phyloP scores from a whole-genome alignment of 2,329 filamentous ascomycete genomes.

The Beauveria australis region DNA sequence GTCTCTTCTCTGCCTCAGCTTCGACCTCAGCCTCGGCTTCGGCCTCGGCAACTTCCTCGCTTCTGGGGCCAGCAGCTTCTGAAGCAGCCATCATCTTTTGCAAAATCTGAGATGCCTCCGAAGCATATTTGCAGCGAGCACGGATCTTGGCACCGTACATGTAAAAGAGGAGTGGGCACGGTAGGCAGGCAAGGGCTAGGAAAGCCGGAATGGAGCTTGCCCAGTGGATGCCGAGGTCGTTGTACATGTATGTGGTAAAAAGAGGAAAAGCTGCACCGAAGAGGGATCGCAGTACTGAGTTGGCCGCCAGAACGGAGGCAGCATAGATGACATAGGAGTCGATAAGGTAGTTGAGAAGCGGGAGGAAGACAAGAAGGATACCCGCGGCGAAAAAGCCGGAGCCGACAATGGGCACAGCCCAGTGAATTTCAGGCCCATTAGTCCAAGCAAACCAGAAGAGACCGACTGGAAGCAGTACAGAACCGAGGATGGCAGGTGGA shows the following conservation, averaged over 20 bases:
- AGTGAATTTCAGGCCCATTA: conserved; percentile 47
- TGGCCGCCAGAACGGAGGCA: conserved; percentile 66
- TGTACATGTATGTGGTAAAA: conserved; percentile 55
- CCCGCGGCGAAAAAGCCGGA: conserved; percentile 45
- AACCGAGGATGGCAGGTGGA: conserved; percentile 51
- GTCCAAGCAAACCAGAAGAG: conserved; percentile 63
- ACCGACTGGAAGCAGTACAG: conserved; percentile 48
- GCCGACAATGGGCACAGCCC: conserved; percentile 40
- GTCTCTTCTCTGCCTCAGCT: not conserved
- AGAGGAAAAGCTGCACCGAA: conserved; percentile 68
- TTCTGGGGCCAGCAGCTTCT: not conserved
- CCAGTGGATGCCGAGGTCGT: conserved; percentile 64
- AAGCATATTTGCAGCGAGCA: conserved; percentile 60
- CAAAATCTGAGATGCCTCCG: conserved; percentile 56
- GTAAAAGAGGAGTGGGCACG: conserved; percentile 70
- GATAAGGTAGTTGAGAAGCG: conserved; percentile 58
- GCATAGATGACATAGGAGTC: conserved; percentile 69
- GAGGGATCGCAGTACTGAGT: conserved; percentile 60
- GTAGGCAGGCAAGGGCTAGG: conserved; percentile 61
- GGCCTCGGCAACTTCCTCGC: conserved; percentile 14
- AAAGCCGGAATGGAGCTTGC: conserved; percentile 67
- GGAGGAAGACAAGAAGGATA: conserved; percentile 57
- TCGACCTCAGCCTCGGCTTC: not conserved
- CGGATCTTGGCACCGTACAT: conserved; percentile 58
- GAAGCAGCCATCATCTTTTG: conserved; percentile 17